phyloP scores from a whole-genome alignment of 306 rosid genomes.

The Spatholobus suberectus region DNA sequence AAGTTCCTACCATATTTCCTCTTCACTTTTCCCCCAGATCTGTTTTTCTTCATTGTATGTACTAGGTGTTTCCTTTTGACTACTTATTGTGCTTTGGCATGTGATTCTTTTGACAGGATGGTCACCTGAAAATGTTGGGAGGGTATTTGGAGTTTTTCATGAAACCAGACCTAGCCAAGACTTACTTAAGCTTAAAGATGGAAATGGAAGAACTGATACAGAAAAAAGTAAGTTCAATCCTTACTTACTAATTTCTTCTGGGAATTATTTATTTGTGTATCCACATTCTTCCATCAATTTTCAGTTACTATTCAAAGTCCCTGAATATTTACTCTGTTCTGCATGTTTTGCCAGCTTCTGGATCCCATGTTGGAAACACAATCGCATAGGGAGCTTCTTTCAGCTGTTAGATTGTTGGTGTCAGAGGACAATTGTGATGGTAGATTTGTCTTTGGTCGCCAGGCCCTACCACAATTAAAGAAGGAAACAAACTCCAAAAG shows the following conservation, averaged over 20 bases:
- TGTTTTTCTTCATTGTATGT: conserved; percentile 37
- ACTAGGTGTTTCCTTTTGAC: conserved; percentile 26
- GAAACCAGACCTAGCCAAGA: conserved; percentile 80
- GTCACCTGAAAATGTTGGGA: conserved; percentile 94
- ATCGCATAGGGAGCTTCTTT: conserved; percentile 65
- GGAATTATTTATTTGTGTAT: neutral
- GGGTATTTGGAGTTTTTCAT: conserved; percentile 95
- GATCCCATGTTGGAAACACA: conserved; percentile 71
- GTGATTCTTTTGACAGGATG: conserved; percentile 75
- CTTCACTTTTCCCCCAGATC: conserved; percentile 9
- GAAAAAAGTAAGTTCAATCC: conserved; percentile 62
- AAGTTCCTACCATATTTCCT: conserved; percentile 47
- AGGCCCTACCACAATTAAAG: conserved; percentile 52
- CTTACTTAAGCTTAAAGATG: conserved; percentile 66
- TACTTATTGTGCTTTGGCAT: conserved; percentile 18
- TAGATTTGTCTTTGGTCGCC: conserved; percentile 76
- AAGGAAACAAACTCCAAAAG: conserved; percentile 48
- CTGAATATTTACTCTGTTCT: conserved; percentile 35
- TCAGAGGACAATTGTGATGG: conserved; percentile 89
- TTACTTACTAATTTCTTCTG: conserved; percentile 13
- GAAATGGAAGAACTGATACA: conserved; percentile 84
- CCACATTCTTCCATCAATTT: conserved; percentile 20
- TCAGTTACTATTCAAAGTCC: conserved; percentile 31
- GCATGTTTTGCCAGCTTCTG: conserved; percentile 74
- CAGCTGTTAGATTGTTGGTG: conserved; percentile 81